Evolutionary conservation across 2,329 filamentous ascomycete genomes (phyloP).

Genomic region (Zasmidium angulare): DNA sequence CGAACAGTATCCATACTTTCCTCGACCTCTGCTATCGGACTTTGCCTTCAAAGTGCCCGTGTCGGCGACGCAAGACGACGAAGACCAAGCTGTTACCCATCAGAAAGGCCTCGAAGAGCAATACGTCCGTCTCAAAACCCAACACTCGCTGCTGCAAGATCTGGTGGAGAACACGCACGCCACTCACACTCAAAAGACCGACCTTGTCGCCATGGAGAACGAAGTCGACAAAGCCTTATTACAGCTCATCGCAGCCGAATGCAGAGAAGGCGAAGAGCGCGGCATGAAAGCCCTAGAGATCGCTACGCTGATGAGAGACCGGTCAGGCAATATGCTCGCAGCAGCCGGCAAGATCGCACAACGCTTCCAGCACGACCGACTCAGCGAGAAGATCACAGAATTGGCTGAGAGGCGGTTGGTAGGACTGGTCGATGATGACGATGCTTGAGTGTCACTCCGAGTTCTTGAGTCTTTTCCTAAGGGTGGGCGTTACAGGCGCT

Average conservation of each 20-base stretch:
- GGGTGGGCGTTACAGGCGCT: no score
- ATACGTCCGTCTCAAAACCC: conserved; percentile 72
- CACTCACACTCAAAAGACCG: conserved; percentile 62
- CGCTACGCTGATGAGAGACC: conserved; percentile 80
- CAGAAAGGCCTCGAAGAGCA: conserved; percentile 71
- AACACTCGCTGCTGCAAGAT: conserved; percentile 73
- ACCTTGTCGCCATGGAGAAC: conserved; percentile 70
- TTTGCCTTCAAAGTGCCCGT: conserved; percentile 90
- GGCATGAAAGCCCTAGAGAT: conserved; percentile 95
- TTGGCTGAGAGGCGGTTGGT: conserved; percentile 69
- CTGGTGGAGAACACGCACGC: conserved; percentile 67
- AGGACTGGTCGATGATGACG: conserved; percentile 60
- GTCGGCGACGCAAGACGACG: conserved; percentile 48
- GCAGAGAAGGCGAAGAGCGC: conserved; percentile 85
- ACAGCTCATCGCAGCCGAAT: conserved; percentile 86
- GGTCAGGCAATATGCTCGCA: conserved; percentile 84
- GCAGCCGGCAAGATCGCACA: conserved; percentile 86
- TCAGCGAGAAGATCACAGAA: conserved; percentile 89
- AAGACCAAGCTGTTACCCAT: conserved; percentile 41
- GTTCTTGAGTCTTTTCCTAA: no score
- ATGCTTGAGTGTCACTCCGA: conserved; percentile 16
- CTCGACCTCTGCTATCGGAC: conserved; percentile 82
- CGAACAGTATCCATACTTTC: conserved; percentile 91
- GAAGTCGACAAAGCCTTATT: conserved; percentile 88
- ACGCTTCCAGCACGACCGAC: conserved; percentile 74